Evolutionary conservation across 2,329 filamentous ascomycete genomes (phyloP).

Genomic region (Ophiobolus disseminans): DNA sequence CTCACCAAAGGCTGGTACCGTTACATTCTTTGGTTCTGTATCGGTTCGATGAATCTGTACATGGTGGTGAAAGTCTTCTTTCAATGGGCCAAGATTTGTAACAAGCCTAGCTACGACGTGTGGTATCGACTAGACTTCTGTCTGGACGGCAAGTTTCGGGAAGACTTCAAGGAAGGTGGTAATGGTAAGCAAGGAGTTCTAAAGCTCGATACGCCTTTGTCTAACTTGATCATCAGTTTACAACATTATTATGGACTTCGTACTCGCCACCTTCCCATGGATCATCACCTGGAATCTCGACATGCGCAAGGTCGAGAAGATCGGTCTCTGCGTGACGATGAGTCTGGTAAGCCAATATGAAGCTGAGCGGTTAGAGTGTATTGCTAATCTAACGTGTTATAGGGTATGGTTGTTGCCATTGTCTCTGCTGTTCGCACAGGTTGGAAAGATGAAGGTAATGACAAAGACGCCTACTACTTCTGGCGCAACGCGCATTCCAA

Average conservation of each 20-base stretch:
- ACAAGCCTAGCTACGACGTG: conserved; percentile 53
- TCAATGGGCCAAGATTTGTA: conserved; percentile 59
- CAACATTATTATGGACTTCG: conserved; percentile 63
- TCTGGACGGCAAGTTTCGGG: conserved; percentile 48
- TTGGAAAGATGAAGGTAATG: conserved; percentile 60
- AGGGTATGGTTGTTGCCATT: conserved; percentile 58
- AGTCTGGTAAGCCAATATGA: conserved; percentile 46
- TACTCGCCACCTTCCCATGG: conserved; percentile 60
- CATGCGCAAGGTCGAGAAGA: conserved; percentile 58
- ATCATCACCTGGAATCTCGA: conserved; percentile 57
- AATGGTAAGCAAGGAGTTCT: conserved; percentile 54
- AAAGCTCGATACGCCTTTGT: too few species aligned
- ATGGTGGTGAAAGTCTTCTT: conserved; percentile 59
- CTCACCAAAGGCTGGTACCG: conserved; percentile 56
- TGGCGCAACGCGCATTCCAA: conserved; percentile 58
- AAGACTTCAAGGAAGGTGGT: conserved; percentile 59
- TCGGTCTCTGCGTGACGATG: conserved; percentile 60
- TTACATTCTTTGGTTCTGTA: conserved; percentile 58
- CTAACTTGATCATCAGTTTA: conserved; percentile 50
- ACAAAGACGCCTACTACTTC: conserved; percentile 56
- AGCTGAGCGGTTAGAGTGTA: background rate
- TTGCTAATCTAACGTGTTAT: background rate
- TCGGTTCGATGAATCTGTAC: conserved; percentile 57
- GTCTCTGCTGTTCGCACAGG: conserved; percentile 56
- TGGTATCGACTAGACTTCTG: conserved; percentile 59